Evolutionary conservation across 2,329 filamentous ascomycete species (phyloP).

Genomic region (Alternaria conjuncta): DNA sequence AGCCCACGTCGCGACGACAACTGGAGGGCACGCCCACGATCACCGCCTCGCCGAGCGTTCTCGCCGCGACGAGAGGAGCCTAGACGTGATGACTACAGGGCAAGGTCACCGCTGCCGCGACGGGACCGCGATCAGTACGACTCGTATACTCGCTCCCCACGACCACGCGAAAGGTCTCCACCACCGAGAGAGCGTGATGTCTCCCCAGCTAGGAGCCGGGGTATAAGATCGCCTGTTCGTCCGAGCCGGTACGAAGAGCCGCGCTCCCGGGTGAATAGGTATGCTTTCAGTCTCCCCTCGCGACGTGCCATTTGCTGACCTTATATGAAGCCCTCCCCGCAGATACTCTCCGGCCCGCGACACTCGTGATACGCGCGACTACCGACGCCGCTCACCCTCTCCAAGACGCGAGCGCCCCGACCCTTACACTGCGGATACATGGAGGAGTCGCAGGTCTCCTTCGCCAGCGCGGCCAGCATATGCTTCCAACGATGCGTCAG

Average conservation of each 20-base stretch:
- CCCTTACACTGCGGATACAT: conserved; percentile 55
- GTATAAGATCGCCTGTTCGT: conserved; percentile 52
- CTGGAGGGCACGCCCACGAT: conserved; percentile 55
- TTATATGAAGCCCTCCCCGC: conserved; percentile 38
- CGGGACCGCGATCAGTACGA: conserved; percentile 50
- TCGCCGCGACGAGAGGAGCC: conserved; percentile 47
- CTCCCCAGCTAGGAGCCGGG: conserved; percentile 56
- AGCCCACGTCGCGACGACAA: conserved; percentile 52
- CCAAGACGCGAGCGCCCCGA: conserved; percentile 59
- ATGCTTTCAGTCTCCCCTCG: neutral
- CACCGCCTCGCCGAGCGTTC: conserved; percentile 55
- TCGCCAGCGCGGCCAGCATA: conserved; percentile 52
- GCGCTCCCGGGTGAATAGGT: conserved; percentile 49
- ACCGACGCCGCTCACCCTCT: conserved; percentile 61
- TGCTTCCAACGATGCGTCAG: conserved; percentile 58
- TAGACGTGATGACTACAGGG: conserved; percentile 40
- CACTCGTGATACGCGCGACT: conserved; percentile 53
- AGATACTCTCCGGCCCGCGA: conserved; percentile 54
- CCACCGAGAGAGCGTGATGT: conserved; percentile 52
- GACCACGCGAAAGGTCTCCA: conserved; percentile 53
- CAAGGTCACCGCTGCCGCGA: conserved; percentile 51
- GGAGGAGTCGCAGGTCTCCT: conserved; percentile 60
- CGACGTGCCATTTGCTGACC: conserved; percentile 4
- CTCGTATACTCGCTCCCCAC: conserved; percentile 50
- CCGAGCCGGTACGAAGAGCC: conserved; percentile 55